These are phyloP conservation scores for Ogataea henricii DNA, from an alignment of 805 yeast genomes.

Conservation along the genomic window DNA sequence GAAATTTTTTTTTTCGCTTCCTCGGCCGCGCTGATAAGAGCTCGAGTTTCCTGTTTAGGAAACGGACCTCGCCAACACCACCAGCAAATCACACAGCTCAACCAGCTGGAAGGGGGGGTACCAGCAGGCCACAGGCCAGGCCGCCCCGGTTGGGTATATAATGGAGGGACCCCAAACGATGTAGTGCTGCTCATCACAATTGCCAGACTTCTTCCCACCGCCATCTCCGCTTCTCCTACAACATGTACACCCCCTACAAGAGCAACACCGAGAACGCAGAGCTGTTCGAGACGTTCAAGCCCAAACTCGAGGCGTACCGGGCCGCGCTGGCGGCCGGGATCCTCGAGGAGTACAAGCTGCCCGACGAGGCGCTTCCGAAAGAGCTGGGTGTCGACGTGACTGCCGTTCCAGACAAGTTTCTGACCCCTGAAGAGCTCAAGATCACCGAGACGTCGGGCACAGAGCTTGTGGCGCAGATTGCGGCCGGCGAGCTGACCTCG, in stretches of 20 bases:
- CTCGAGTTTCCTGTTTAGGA: not conserved
- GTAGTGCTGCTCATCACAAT: no score
- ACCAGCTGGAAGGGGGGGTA: no score
- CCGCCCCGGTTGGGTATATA: no score
- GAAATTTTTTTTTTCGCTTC: not conserved
- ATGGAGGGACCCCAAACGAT: no score
- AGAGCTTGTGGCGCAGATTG: slow-evolving; percentile 37
- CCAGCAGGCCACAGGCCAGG: no score
- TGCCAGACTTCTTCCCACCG: not conserved
- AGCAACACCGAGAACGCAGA: slow-evolving; percentile 24
- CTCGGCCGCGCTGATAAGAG: slow-evolving; percentile 4
- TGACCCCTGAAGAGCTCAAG: slow-evolving; percentile 39
- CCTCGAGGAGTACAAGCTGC: slow-evolving; percentile 28
- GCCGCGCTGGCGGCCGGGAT: slow-evolving; percentile 29
- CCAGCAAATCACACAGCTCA: not conserved
- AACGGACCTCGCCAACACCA: not conserved
- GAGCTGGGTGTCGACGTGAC: slow-evolving; percentile 29
- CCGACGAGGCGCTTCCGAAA: slow-evolving; percentile 22
- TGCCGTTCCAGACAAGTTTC: slow-evolving; percentile 32
- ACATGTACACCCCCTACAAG: slow-evolving; percentile 2
- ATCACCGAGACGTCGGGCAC: slow-evolving; percentile 45
- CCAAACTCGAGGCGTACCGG: slow-evolving; percentile 38
- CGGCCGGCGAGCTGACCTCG: slow-evolving; percentile 40
- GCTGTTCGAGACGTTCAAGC: slow-evolving; percentile 31
- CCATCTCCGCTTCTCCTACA: not conserved